Base-by-base conservation (phyloP, 108 stramenopile species). In the Aurantiochytrium sp. region DNA sequence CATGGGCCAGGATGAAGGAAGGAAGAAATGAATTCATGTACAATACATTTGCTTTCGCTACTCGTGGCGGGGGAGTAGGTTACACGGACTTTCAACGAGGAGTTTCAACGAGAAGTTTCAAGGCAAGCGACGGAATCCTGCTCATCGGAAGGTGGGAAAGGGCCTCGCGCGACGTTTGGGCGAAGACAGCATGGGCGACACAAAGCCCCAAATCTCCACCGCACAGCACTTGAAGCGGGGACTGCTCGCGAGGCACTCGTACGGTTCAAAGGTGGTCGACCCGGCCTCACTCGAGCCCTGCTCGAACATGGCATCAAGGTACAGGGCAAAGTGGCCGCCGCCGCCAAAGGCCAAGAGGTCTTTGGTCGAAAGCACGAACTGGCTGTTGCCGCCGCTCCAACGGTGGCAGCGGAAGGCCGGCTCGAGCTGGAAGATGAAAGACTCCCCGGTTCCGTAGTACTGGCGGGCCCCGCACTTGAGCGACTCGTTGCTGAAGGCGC, bases 391-490 rank as follows among this genome's bases (percentile, higher is more conserved):
- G 39, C 73, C 73, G 12, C 42, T 48, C 73, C 73, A 81, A 6
- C 24, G 39, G 3, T 81, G 73, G 27, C 39, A 41, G 24, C 73
- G 73, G 30, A 81, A 81, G 39, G n/a, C 30, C 6, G 73, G 73
- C n/a, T 81, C 42, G 42, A 81, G 73, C 39, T 81, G 73, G 24
- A 81, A 81, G 24, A 81, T 81, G 39, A 81, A 81, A 15, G 73
- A 81, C 24, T 81, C 73, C 42, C 73, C 73, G 12, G 42, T 48
- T 42, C 73, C 73, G 73, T 81, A 81, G 45, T 81, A 81, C 73
- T 48, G 42, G n/a, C 73, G 21, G 12, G 39, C 36, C 39, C 73
- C 73, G 30, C 42, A 48, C 12, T 37, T 2, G 73, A 81, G 73
- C 73, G 73, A 12, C 45, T 81, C 73, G 19, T 41, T 27, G 73